Percentiles rank a stretch among this genome's conserved stretches.
phyloP scores from a whole-genome alignment of 1,284 basidiomycete genomes.

The Irpex lacteus region DNA sequence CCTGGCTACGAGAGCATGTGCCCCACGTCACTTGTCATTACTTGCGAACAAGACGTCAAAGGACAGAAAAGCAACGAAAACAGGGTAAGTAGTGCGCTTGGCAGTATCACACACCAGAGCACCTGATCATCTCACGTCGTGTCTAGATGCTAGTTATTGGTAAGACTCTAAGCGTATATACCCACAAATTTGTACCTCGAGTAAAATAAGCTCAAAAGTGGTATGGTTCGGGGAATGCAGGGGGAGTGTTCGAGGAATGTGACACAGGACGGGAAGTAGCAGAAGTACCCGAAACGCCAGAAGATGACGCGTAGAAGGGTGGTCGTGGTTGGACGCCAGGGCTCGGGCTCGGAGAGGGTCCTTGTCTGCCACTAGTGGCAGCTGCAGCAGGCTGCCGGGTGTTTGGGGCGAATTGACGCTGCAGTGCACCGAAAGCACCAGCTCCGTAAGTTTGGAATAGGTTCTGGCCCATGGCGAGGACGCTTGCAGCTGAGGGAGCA shows the following conservation, averaged over 20 bases:
- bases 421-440: constrained; percentile 13
- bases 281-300: background rate
- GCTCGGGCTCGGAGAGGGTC: background rate
- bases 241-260: constrained; percentile 1
- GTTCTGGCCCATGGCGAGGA: constrained; percentile 9
- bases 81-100: background rate
- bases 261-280: background rate
- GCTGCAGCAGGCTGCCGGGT: constrained; percentile 1
- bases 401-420: constrained; percentile 1
- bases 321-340: background rate
- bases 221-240: constrained; percentile 1
- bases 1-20: constrained; percentile 59
- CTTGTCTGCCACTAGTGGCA: background rate
- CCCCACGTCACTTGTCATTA: constrained; percentile 56
- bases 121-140: background rate
- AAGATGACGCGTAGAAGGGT: background rate
- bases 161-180: background rate
- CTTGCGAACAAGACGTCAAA: constrained; percentile 7
- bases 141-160: background rate
- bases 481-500: background rate
- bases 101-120: background rate
- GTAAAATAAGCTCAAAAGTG: background rate
- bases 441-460: constrained; percentile 14
- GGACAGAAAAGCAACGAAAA: background rate
- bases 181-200: background rate